phyloP scores from a whole-genome alignment of 2,329 filamentous ascomycete species.

The Dactylonectria macrodidyma region DNA sequence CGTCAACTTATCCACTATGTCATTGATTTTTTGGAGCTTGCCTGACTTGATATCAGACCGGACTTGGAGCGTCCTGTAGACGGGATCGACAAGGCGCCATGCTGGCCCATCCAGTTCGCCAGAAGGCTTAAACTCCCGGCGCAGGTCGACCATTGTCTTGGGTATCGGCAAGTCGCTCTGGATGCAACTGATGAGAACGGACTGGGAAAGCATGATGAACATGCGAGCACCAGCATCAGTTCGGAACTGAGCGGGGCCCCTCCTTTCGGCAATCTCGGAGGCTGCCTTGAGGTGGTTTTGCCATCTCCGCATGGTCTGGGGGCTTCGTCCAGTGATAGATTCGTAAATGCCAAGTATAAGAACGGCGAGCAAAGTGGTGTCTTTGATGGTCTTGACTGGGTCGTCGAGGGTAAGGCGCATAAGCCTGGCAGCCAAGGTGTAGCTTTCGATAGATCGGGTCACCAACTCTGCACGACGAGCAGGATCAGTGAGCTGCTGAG shows the following conservation, averaged over 20 bases:
- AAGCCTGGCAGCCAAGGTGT: conserved; percentile 65
- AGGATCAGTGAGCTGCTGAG: conserved; percentile 51
- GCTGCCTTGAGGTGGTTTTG: conserved; percentile 69
- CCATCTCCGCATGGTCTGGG: conserved; percentile 65
- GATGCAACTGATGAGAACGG: conserved; percentile 66
- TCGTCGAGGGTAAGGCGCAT: conserved; percentile 65
- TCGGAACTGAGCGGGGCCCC: conserved; percentile 63
- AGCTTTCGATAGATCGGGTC: conserved; percentile 64
- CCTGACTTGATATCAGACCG: conserved; percentile 62
- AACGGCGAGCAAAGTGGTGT: conserved; percentile 67
- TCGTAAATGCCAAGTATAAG: conserved; percentile 70
- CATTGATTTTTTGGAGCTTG: conserved; percentile 53
- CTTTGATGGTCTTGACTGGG: conserved; percentile 60
- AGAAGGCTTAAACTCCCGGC: conserved; percentile 57
- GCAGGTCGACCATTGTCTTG: conserved; percentile 61
- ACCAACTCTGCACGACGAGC: conserved; percentile 45
- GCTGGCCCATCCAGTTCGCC: conserved; percentile 56
- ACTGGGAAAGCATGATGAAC: conserved; percentile 69
- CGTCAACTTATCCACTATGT: conserved; percentile 55
- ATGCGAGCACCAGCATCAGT: conserved; percentile 63
- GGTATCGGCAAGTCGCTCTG: conserved; percentile 66
- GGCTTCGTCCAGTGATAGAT: conserved; percentile 63
- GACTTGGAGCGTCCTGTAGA: conserved; percentile 62
- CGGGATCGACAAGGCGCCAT: conserved; percentile 60
- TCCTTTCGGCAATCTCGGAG: conserved; percentile 63